Base-by-base conservation (phyloP, 371 early-diverging fungal species). In the Apophysomyces elegans region DNA sequence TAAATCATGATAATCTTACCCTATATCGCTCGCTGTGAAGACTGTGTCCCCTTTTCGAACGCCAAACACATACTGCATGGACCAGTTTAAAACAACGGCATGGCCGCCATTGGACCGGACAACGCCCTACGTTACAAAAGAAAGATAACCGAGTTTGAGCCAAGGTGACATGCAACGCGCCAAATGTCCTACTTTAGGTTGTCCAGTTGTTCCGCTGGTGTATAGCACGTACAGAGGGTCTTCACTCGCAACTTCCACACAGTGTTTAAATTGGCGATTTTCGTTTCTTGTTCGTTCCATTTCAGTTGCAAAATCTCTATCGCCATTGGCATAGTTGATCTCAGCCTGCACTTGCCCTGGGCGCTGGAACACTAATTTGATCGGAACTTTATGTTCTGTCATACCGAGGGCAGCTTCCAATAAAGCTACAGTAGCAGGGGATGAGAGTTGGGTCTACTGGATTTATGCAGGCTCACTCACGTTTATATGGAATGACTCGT, bases 141-240 rank as follows among this genome's bases (percentile, higher is more conserved):
- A 57, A 39, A 41, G 5, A 62, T 37, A 45, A 43, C 18, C 26
- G 13, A 39, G 26, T 8, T 18, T 13, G 11, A 59, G 18, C 9
- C 21, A 50, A 5, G 3, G 7, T 1, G n/a, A 50, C 54, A 9
- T 7, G 21, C 11, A 18, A 21, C 18, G 21, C 54, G 21, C 9
- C 11, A 44, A 1, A 38, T 18, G 26, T 16, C 11, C 43, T 68
- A 83, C 89, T 83, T 94, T 94, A 21, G 93, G 93, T 6, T 79
- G 72, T 1, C 93, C 94, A 0, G 94, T 94, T 11, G 92, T 92
- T 7, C 98, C 98, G 67, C 91, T 90, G 4, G 98, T 97, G 83
- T 98, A 98, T 9, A 98, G 83, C 65, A 96, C 64, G 68, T 97
- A 99, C 2, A 99, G 79, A 0, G 95, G 95, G 73, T 97, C 93